A percentile compares a stretch with the other conserved stretches of the same genome.
Evolutionary conservation across 2,329 filamentous ascomycete genomes (phyloP).

Genomic region (Teratosphaeria nubilosa): DNA sequence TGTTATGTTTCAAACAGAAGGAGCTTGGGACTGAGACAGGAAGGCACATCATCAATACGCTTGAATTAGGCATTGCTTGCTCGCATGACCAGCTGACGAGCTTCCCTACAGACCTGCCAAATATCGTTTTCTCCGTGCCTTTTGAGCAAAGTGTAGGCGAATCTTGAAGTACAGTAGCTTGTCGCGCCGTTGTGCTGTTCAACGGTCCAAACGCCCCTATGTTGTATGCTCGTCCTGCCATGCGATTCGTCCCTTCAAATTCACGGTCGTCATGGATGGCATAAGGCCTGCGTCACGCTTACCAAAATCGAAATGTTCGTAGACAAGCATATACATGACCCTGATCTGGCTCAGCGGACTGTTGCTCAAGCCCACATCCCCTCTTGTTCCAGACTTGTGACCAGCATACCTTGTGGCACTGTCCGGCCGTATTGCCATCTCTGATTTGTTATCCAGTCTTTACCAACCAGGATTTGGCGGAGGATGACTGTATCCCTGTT

Average conservation of each 20-base stretch:
- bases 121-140: neutral
- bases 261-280: no score
- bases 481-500: slow-evolving; percentile 11
- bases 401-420: neutral
- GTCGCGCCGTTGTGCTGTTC: no score
- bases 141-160: no score
- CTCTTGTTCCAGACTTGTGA: neutral
- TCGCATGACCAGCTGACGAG: neutral
- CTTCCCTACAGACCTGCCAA: neutral
- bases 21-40: neutral
- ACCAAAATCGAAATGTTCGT: no score
- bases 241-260: no score
- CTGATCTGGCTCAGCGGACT: no score
- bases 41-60: neutral
- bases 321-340: neutral
- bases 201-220: no score
- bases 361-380: neutral
- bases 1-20: neutral
- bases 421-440: neutral
- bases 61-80: neutral
- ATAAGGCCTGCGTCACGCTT: no score
- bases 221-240: no score
- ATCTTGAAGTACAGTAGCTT: no score
- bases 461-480: slow-evolving; percentile 20
- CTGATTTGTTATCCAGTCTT: neutral